Conservation (phyloP, 768 basidiomycete genomes). For the Exsudoporus frostii region DNA sequence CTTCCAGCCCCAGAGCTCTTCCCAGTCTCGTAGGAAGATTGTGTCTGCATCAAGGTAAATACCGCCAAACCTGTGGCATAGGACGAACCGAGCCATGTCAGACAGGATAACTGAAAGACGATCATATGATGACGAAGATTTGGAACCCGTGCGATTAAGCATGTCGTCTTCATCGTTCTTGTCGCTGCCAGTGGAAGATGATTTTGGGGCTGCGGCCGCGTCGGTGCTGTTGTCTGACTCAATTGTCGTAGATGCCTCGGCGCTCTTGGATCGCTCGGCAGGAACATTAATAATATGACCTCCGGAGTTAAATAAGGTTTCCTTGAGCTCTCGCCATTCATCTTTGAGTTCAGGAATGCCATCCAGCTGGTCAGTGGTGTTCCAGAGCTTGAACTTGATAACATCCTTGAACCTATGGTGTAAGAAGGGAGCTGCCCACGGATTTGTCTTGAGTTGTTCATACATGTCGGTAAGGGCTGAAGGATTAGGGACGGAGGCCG, state of each 20-base stretch:
- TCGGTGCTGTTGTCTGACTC: conserved; percentile 26
- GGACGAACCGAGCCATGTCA: conserved; percentile 95
- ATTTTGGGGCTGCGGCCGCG: conserved; percentile 9
- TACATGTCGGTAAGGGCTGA: conserved; percentile 81
- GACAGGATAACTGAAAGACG: conserved; percentile 89
- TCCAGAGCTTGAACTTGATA: conserved; percentile 96
- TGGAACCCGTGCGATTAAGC: conserved; percentile 83
- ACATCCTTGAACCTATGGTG: conserved; percentile 89
- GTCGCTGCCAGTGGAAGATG: conserved; percentile 22
- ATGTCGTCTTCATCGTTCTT: conserved; percentile 48
- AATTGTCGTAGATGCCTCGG: conserved; percentile 17
- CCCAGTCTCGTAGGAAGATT: conserved; percentile 95
- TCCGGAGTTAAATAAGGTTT: conserved; percentile 84
- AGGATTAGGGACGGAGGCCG: conserved; percentile 84
- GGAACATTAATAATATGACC: conserved; percentile 72
- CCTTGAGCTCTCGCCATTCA: conserved; percentile 77
- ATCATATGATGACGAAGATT: conserved; percentile 85
- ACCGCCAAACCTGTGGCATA: conserved; percentile 96
- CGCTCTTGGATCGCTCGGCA: conserved; percentile 36
- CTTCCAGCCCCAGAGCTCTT: conserved; percentile 95
- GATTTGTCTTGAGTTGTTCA: conserved; percentile 73
- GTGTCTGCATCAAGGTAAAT: conserved; percentile 98
- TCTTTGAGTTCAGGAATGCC: conserved; percentile 84
- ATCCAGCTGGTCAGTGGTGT: conserved; percentile 95
- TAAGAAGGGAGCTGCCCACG: conserved; percentile 94